Conservation (phyloP, 257 asterid genomes). For the Penstemon eatonii region DNA sequence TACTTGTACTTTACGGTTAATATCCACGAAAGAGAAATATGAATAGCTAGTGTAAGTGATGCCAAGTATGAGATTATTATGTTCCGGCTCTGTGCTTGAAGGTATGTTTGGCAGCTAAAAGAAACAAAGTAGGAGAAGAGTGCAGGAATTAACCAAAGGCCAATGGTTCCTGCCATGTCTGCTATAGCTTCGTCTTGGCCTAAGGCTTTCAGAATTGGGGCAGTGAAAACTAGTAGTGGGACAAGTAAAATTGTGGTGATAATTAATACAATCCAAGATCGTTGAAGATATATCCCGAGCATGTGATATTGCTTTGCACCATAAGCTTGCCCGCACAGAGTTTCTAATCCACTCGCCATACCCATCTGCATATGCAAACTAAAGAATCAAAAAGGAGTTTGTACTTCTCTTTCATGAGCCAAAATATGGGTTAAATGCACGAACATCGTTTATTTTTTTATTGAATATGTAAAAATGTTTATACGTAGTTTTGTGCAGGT, state of each 20-base stretch:
- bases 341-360: constrained; percentile 77
- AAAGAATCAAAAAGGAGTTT: too few relatives aligned
- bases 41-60: constrained; percentile 46
- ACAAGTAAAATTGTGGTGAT: constrained; percentile 39
- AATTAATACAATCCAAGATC: constrained; percentile 67
- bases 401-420: too few relatives aligned
- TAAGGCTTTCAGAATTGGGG: constrained; percentile 55
- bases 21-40: constrained; percentile 62
- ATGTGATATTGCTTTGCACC: constrained; percentile 77
- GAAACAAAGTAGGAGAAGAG: constrained; percentile 50
- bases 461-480: background rate
- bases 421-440: too few relatives aligned
- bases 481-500: too few relatives aligned
- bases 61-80: constrained; percentile 65
- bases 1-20: constrained; percentile 45
- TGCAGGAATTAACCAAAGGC: constrained; percentile 60
- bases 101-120: constrained; percentile 73
- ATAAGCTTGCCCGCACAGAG: constrained; percentile 78
- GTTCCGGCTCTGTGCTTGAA: constrained; percentile 82
- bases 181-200: constrained; percentile 65
- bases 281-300: constrained; percentile 79
- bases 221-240: constrained; percentile 52
- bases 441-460: too few relatives aligned
- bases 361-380: constrained; percentile 51
- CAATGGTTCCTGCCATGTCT: constrained; percentile 44